Evolutionary conservation across 164 flowering plant genomes (phyloP).

Genomic region (Vitis labrusca): DNA sequence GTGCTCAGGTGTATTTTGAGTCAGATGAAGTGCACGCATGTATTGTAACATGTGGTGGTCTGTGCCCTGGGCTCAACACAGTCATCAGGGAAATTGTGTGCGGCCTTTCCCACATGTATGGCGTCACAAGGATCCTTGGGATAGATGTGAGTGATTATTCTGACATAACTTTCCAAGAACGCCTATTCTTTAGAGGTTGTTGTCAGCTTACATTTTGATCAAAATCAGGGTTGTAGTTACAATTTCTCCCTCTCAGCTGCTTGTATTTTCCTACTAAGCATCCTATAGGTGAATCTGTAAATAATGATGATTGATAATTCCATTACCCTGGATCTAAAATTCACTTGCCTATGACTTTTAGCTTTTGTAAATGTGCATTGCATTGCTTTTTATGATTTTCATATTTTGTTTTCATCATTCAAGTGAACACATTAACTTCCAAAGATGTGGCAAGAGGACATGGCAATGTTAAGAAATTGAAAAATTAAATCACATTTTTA

Average conservation of each 20-base stretch:
- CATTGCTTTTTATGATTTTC: no score
- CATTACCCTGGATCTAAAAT: no score
- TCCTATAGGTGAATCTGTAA: no score
- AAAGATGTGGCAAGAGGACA: no score
- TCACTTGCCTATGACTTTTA: no score
- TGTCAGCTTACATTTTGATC: not conserved
- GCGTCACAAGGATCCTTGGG: slow-evolving; percentile 53
- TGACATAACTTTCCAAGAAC: not conserved
- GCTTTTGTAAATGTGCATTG: no score
- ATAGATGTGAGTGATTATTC: slow-evolving; percentile 49
- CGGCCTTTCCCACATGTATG: slow-evolving; percentile 65
- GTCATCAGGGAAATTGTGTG: slow-evolving; percentile 76
- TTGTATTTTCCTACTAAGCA: no score
- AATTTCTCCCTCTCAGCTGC: not conserved
- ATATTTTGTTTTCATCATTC: no score
- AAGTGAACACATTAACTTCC: no score
- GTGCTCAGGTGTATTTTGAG: slow-evolving; percentile 56
- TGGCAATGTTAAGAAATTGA: no score
- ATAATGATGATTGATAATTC: no score
- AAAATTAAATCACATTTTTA: no score
- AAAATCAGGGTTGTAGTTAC: not conserved
- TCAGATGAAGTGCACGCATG: slow-evolving; percentile 68
- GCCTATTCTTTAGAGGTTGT: not conserved
- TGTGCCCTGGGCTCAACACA: slow-evolving; percentile 82
- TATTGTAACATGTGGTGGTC: slow-evolving; percentile 79